Conservation (phyloP, 1,139 yeast species). For the Magnusiomyces sp. region DNA sequence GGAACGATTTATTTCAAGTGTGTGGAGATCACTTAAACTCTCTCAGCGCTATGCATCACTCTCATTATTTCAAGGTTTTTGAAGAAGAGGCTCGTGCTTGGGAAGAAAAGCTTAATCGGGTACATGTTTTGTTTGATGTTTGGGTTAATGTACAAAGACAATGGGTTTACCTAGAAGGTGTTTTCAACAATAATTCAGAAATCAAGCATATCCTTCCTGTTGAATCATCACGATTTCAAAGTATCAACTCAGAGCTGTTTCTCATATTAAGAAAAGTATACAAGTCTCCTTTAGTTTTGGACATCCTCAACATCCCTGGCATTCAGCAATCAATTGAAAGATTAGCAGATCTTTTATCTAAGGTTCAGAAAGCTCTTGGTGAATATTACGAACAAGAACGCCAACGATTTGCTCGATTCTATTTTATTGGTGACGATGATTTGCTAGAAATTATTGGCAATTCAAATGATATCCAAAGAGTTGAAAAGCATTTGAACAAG, state of each 20-base stretch:
- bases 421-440: slow-evolving; percentile 87
- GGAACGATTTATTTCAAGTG: slow-evolving; percentile 56
- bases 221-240: slow-evolving; percentile 62
- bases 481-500: slow-evolving; percentile 58
- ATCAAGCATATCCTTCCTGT: slow-evolving; percentile 56
- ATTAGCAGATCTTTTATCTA: slow-evolving; percentile 46
- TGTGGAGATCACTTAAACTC: slow-evolving; percentile 55
- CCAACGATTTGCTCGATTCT: slow-evolving; percentile 69
- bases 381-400: slow-evolving; percentile 80
- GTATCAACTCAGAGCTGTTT: slow-evolving; percentile 54
- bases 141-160: slow-evolving; percentile 88
- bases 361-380: slow-evolving; percentile 57
- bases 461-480: slow-evolving; percentile 39
- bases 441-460: slow-evolving; percentile 74
- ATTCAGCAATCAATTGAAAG: slow-evolving; percentile 43
- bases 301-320: slow-evolving; percentile 47
- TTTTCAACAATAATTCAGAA: slow-evolving; percentile 50
- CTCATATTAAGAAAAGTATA: slow-evolving; percentile 44
- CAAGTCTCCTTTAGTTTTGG: slow-evolving; percentile 47
- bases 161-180: slow-evolving; percentile 81
- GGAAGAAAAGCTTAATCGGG: slow-evolving; percentile 46
- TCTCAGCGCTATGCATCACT: slow-evolving; percentile 62
- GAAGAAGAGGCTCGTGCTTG: slow-evolving; percentile 50
- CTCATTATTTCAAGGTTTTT: slow-evolving; percentile 54
- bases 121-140: slow-evolving; percentile 48